A percentile compares a stretch with the other conserved stretches of the same genome.
These are phyloP conservation scores for Botrytis pseudocinerea DNA, from an alignment of 2,329 filamentous ascomycete genomes.

Conservation along the genomic window DNA sequence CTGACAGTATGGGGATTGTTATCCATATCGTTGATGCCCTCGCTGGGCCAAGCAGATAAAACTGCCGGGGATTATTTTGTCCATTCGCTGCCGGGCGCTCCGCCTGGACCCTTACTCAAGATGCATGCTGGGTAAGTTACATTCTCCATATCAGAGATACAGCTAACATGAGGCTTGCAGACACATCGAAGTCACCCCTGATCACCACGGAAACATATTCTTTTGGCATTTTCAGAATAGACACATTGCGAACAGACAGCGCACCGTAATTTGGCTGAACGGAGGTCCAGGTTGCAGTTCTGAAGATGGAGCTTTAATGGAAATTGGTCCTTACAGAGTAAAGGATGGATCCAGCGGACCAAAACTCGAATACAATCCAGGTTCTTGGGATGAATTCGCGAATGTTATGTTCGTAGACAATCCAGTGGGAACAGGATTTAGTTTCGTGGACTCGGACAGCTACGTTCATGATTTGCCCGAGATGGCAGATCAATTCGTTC, in stretches of 20 bases:
- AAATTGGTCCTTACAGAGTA: conserved; percentile 84
- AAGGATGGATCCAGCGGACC: conserved; percentile 60
- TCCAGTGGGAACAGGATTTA: conserved; percentile 94
- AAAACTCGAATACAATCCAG: conserved; percentile 76
- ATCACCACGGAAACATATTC: conserved; percentile 90
- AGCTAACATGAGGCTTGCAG: conserved; percentile 47
- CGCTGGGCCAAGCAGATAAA: conserved; percentile 49
- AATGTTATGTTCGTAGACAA: conserved; percentile 97
- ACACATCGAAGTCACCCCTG: conserved; percentile 85
- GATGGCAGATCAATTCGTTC: conserved; percentile 86
- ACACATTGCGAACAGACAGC: conserved; percentile 87
- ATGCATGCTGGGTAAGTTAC: conserved; percentile 92
- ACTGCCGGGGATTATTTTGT: conserved; percentile 88
- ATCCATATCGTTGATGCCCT: conserved; percentile 48
- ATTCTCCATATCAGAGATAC: conserved; percentile 4
- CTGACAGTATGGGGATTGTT: conserved; percentile 41
- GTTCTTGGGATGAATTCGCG: conserved; percentile 98
- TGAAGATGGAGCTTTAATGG: conserved; percentile 91
- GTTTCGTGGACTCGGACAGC: conserved; percentile 87
- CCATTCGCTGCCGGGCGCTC: conserved; percentile 78
- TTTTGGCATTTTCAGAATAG: conserved; percentile 98
- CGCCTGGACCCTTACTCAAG: conserved; percentile 75
- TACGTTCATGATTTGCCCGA: conserved; percentile 82
- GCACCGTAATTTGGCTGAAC: conserved; percentile 95
- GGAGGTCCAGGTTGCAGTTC: conserved; percentile 96